Evolutionary conservation across 73 alveolate genomes (phyloP).

Genomic region (Tetrahymena malaccensis): DNA sequence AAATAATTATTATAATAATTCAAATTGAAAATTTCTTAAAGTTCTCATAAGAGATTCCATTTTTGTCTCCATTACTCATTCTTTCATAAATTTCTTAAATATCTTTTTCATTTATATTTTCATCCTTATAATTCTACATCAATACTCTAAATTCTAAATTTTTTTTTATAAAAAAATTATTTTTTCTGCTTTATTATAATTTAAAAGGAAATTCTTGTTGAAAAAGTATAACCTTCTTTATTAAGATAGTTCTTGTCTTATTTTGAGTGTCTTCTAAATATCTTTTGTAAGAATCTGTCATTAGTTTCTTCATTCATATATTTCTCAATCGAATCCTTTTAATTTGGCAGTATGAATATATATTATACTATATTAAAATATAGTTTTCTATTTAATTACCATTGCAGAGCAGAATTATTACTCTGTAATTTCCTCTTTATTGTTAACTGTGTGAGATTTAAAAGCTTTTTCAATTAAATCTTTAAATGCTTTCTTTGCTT

Average conservation of each 20-base stretch:
- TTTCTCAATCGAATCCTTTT: slow-evolving; percentile 30
- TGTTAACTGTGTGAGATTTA: slow-evolving; percentile 3
- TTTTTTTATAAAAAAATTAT: background rate
- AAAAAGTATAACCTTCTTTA: background rate
- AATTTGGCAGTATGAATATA: background rate
- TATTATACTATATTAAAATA: no score
- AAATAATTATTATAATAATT: background rate
- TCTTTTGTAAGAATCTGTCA: slow-evolving; percentile 28
- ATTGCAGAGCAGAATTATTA: slow-evolving; percentile 34
- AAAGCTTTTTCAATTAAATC: slow-evolving; percentile 12
- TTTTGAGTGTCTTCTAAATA: slow-evolving; percentile 32
- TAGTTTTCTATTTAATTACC: background rate
- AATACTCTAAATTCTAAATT: slow-evolving; percentile 10
- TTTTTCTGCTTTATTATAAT: background rate
- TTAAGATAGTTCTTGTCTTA: slow-evolving; percentile 21
- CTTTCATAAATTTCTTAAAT: slow-evolving; percentile 26
- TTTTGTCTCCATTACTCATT: slow-evolving; percentile 38
- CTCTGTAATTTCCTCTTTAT: slow-evolving; percentile 32
- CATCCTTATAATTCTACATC: slow-evolving; percentile 36
- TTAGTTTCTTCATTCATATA: slow-evolving; percentile 37
- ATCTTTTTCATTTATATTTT: slow-evolving; percentile 17
- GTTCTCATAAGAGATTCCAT: slow-evolving; percentile 40
- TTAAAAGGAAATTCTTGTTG: background rate
- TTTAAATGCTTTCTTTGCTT: slow-evolving; percentile 32
- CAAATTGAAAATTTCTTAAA: slow-evolving; percentile 37